Evolutionary conservation across 2,329 filamentous ascomycete genomes (phyloP).

Genomic region (Sporothrix inflata): DNA sequence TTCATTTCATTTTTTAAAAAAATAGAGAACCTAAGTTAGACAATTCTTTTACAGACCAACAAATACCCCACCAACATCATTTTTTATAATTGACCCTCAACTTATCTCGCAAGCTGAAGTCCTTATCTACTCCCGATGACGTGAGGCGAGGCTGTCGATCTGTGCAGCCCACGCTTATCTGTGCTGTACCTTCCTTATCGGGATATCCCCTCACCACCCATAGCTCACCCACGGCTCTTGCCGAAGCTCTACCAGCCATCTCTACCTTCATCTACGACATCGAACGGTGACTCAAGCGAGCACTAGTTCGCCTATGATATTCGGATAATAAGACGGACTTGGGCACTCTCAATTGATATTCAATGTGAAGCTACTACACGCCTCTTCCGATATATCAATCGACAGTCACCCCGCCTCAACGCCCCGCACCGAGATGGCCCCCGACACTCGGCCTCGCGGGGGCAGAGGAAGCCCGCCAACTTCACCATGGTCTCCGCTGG

Average conservation of each 20-base stretch:
- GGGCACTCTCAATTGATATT: not conserved
- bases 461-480: not conserved
- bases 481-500: constrained; percentile 7
- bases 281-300: not conserved
- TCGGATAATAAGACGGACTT: not conserved
- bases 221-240: not conserved
- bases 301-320: not conserved
- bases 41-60: too few relatives aligned
- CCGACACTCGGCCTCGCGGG: not conserved
- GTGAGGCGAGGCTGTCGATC: constrained; percentile 4
- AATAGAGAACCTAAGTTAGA: too few relatives aligned
- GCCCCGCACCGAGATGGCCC: constrained; percentile 4
- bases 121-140: too few relatives aligned
- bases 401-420: not conserved
- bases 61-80: too few relatives aligned
- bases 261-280: not conserved
- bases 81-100: too few relatives aligned
- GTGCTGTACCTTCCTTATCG: constrained; percentile 22
- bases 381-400: not conserved
- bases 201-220: not conserved
- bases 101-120: too few relatives aligned
- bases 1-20: too few relatives aligned
- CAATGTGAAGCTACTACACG: not conserved
- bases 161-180: not conserved
- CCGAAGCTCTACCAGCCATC: not conserved